phyloP scores from a whole-genome alignment of 1,139 yeast species.

The Chernovozyma sophiae-reginae region DNA sequence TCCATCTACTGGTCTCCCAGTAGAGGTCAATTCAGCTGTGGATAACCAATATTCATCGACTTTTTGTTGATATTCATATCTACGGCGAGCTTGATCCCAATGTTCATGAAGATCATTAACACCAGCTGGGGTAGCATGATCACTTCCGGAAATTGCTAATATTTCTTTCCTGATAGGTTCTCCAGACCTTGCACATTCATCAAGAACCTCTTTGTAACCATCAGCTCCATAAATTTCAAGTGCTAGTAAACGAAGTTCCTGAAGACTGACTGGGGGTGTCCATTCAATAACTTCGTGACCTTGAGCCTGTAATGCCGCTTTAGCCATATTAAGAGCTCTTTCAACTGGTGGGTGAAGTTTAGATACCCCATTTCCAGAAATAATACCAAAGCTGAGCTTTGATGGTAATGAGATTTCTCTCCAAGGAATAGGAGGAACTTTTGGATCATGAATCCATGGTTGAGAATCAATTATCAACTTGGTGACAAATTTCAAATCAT shows the following conservation, averaged over 20 bases:
- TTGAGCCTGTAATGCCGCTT: constrained; percentile 8
- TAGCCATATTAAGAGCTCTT: constrained; percentile 12
- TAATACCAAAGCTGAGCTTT: constrained; percentile 13
- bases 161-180: constrained; percentile 12
- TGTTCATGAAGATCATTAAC: constrained; percentile 19
- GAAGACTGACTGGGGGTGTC: constrained; percentile 9
- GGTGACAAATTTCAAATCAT: constrained; percentile 21
- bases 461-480: constrained; percentile 12
- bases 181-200: constrained; percentile 13
- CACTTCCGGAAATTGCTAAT: constrained; percentile 1
- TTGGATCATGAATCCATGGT: constrained; percentile 17
- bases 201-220: constrained; percentile 12
- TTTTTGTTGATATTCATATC: constrained; percentile 23
- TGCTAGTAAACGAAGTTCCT: constrained; percentile 8
- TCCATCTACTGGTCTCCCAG: constrained; percentile 30
- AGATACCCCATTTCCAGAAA: constrained; percentile 11
- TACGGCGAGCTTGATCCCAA: constrained; percentile 28
- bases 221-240: constrained; percentile 13
- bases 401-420: constrained; percentile 4
- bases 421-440: constrained; percentile 15
- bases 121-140: constrained; percentile 6
- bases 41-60: constrained; percentile 28
- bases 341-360: constrained; percentile 16
- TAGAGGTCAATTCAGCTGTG: constrained; percentile 17
- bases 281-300: constrained; percentile 17